These are phyloP conservation scores for Chalciporus chontae DNA, from an alignment of 768 basidiomycete genomes.

Conservation along the genomic window DNA sequence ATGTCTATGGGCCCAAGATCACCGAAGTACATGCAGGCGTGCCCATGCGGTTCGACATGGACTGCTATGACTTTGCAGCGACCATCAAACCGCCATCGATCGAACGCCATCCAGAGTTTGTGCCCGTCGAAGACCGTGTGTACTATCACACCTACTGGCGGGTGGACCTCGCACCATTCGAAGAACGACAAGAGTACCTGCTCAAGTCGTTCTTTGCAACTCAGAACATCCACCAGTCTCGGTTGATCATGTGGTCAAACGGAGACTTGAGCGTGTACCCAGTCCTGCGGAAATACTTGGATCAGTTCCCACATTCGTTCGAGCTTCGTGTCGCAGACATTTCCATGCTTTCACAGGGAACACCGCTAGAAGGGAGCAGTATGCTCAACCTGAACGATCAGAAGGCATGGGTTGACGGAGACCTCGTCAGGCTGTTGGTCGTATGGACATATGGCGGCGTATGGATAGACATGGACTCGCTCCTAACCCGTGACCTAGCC, in stretches of 20 bases:
- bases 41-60: conserved; percentile 72
- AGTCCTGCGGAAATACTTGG: conserved; percentile 58
- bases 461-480: conserved; percentile 97
- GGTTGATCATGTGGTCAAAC: conserved; percentile 90
- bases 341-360: conserved; percentile 62
- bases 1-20: conserved; percentile 58
- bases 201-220: conserved; percentile 94
- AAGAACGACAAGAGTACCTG: conserved; percentile 82
- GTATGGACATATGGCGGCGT: conserved; percentile 90
- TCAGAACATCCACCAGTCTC: conserved; percentile 61
- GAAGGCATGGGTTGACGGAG: conserved; percentile 94
- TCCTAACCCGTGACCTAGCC: conserved; percentile 82
- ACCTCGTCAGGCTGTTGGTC: conserved; percentile 82
- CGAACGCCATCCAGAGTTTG: conserved; percentile 4
- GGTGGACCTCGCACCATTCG: conserved; percentile 79
- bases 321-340: conserved; percentile 70
- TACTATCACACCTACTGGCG: conserved; percentile 95
- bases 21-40: conserved; percentile 81
- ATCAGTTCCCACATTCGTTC: conserved; percentile 67
- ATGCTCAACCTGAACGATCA: conserved; percentile 62
- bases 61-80: conserved; percentile 91
- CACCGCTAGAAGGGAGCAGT: conserved; percentile 65
- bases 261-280: conserved; percentile 59
- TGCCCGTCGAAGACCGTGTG: conserved; percentile 41
- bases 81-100: conserved; percentile 51